Evolutionary conservation across 208 protist species (phyloP).

Genomic region (Leishmania aethiopica): DNA sequence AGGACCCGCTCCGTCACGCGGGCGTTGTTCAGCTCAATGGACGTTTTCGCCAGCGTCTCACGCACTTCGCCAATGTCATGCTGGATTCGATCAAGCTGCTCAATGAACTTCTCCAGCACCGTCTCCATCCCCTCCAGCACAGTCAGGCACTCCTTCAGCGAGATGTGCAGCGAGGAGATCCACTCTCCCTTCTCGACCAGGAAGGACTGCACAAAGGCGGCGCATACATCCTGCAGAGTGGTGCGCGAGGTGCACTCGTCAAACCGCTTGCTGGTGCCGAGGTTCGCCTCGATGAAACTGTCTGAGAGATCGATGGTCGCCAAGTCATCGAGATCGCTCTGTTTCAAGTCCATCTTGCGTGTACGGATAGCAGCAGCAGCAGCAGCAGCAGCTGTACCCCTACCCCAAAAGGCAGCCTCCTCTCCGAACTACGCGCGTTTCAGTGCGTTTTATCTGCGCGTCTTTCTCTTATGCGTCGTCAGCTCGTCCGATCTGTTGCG

Average conservation of each 20-base stretch:
- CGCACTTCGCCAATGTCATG: conserved; percentile 81
- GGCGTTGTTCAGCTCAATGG: conserved; percentile 52
- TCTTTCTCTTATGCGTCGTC: neutral
- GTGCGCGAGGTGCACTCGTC: conserved; percentile 40
- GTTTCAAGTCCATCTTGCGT: conserved; percentile 21
- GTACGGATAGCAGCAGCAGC: neutral
- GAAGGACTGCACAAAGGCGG: conserved; percentile 73
- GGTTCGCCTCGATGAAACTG: conserved; percentile 50
- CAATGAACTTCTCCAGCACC: conserved; percentile 70
- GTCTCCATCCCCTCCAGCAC: conserved; percentile 72
- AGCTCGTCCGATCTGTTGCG: neutral
- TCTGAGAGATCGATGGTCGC: conserved; percentile 59
- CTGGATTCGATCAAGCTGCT: conserved; percentile 62
- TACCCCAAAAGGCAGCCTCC: neutral
- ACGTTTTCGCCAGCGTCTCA: conserved; percentile 51
- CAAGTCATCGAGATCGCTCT: conserved; percentile 64
- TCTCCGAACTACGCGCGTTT: neutral
- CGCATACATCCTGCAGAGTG: conserved; percentile 56
- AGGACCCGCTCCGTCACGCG: conserved; percentile 53
- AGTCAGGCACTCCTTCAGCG: conserved; percentile 54
- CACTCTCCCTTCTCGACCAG: conserved; percentile 52
- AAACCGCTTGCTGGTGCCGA: conserved; percentile 31
- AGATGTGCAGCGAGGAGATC: conserved; percentile 59
- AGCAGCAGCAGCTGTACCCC: neutral
- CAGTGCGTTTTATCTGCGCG: neutral